A percentile compares a stretch with the other conserved stretches of the same genome.
Conservation (phyloP, 495 filamentous ascomycete genomes). For the Massariosphaeria phaeospora region DNA sequence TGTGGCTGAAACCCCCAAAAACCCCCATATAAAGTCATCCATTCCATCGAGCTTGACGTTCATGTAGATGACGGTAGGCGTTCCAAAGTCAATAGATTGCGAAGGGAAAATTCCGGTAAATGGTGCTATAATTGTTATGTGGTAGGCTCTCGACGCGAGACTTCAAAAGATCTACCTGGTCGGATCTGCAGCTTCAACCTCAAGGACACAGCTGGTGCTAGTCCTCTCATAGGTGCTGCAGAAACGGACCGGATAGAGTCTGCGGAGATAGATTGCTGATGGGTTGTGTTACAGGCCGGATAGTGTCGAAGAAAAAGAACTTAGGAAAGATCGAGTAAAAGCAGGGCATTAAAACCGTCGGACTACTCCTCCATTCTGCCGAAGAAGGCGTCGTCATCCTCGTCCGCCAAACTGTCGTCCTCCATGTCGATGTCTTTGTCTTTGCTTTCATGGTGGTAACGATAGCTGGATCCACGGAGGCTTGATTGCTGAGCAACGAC, state of each 20-base stretch:
- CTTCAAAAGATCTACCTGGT: slow-evolving; percentile 5
- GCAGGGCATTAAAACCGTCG: not conserved
- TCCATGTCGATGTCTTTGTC: slow-evolving; percentile 69
- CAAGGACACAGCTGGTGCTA: slow-evolving; percentile 23
- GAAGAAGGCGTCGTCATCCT: slow-evolving; percentile 93
- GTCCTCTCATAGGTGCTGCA: slow-evolving; percentile 39
- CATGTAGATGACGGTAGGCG: not conserved
- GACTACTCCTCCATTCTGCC: slow-evolving; percentile 85
- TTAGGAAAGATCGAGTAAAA: not conserved
- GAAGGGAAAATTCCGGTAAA: slow-evolving; percentile 22
- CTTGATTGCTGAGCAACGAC: slow-evolving; percentile 42
- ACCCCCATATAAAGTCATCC: not conserved
- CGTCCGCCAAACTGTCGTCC: slow-evolving; percentile 51
- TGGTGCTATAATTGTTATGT: slow-evolving; percentile 10
- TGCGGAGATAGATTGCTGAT: slow-evolving; percentile 33
- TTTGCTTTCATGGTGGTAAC: slow-evolving; percentile 38
- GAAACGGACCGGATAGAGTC: slow-evolving; percentile 13
- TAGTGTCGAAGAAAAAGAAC: slow-evolving; percentile 7
- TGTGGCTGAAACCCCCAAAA: not conserved
- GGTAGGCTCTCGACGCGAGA: slow-evolving; percentile 33
- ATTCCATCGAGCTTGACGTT: not conserved
- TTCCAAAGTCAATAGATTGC: not conserved
- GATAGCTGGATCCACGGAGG: slow-evolving; percentile 44
- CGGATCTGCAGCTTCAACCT: slow-evolving; percentile 37
- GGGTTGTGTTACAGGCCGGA: slow-evolving; percentile 23